Conservation (phyloP, 2,329 filamentous ascomycete species). For the Teratosphaeria destructans region DNA sequence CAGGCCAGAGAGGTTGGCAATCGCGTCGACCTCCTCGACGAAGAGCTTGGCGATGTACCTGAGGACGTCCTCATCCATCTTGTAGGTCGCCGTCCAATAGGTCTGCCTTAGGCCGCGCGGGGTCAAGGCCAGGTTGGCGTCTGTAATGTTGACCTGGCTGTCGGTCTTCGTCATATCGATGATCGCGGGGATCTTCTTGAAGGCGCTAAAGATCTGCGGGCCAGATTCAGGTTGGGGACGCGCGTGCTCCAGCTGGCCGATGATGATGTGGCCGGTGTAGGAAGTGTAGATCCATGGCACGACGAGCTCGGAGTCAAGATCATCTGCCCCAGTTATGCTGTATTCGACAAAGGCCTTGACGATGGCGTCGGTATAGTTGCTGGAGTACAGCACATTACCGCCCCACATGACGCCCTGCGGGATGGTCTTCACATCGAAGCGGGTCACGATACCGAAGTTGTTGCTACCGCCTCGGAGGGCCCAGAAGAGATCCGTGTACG, state of each 20-base stretch:
- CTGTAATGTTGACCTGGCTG: conserved; percentile 4
- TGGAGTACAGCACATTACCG: conserved; percentile 2
- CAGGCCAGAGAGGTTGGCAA: conserved; percentile 5
- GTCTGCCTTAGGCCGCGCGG: conserved; percentile 6
- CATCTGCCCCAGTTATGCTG: background rate
- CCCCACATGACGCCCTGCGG: conserved; percentile 11
- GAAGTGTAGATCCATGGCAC: conserved; percentile 2
- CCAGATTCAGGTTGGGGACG: background rate
- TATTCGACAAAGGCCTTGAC: conserved; percentile 1
- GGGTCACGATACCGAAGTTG: conserved; percentile 22
- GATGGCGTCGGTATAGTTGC: background rate
- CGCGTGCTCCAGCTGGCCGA: conserved; percentile 1
- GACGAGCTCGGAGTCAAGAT: conserved; percentile 1
- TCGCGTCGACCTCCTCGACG: background rate
- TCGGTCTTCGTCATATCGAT: background rate
- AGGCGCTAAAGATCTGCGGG: conserved; percentile 3
- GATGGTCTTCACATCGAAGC: conserved; percentile 15
- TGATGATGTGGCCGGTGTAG: background rate
- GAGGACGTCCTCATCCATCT: background rate
- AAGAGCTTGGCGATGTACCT: background rate
- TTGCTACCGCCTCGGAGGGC: conserved; percentile 18
- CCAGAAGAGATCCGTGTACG: conserved; percentile 14
- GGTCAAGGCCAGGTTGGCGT: conserved; percentile 1
- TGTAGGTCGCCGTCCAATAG: conserved; percentile 5
- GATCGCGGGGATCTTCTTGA: conserved; percentile 1